Evolutionary conservation across 805 yeast genomes (phyloP), one percentile per base, ranked within the genome.

Genomic region (Saccharomycopsis sp.): DNA sequence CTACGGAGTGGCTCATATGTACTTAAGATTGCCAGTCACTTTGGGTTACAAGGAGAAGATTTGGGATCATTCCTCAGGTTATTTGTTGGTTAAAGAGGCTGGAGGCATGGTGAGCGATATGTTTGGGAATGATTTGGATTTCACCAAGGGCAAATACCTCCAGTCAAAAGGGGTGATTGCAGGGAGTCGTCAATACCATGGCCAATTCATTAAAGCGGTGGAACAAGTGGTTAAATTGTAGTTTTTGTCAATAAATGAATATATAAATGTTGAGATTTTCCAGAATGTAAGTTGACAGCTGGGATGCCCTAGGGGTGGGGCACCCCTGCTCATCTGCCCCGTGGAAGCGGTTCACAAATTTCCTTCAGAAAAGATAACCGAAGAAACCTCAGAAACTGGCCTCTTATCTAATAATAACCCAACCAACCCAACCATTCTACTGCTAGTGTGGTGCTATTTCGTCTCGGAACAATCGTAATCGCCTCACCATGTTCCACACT

Each of bases 21-120:
- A 94, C 53, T 66, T 92, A 46, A 77, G 99, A 51, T 63, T 94
- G 44, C 99, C 99, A 12, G 74, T 79, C 34, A 76, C 70, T 49
- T 66, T 75, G 38, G 61, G 71, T 2, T 92, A 88, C 58, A 72
- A 84, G 52, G 99, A 92, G 58, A 92, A 92, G 61, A 87, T 92
- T 45, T 92, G 98, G 97, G 99, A 92, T 61, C 99, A 92, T 58
- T 97, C 97, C 15, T 94, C 96, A 2, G 99, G 98, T 3, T 80
- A 82, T 53, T 67, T 89, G 12, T 69, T 92, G 46, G 78, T 94
- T 34, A 68, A 72, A 27, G 98, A 94, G 59, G 82, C 94, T 51
- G 96, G 96, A 32, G 98, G 98, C 5, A 58, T 66, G 37, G 97
- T 92, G 10, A 76, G 89, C 13, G 98, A 92, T 55, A 74, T 89